Base-by-base conservation (phyloP, 345 rosid genomes). In the Cardamine occulta region DNA sequence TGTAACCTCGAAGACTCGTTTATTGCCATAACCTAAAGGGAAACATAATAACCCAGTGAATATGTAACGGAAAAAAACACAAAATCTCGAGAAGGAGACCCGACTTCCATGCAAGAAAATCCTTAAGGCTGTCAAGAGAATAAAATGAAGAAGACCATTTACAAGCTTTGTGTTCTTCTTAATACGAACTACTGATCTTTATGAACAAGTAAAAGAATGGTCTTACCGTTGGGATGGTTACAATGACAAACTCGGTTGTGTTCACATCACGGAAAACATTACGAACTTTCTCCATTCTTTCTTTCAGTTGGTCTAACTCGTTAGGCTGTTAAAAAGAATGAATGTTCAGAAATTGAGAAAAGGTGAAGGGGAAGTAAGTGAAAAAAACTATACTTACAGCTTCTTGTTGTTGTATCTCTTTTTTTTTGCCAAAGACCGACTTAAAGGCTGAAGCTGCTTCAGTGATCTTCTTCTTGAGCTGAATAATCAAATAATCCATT, bases 181-280 rank as follows among this genome's bases (percentile, higher is more conserved):
- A 21, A 47, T 9, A 8, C 34, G 4, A 29, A 28, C 4, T n/a
- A 32, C 23, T 6, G 39, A 32, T 65, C 40, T 13, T 40, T 26
- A 35, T 40, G 58, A 72, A 53, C 40, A 51, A 72, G 64, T 13
- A 15, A 63, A 37, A 59, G 34, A 39, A 80, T 68, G 35, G 76
- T 49, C 56, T 82, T 89, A 91, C 97, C 81, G 91, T 84, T 61
- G 97, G 97, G 83, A 88, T 88, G 48, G 93, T 86, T 53, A 91
- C 96, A 70, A 89, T 88, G 81, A 89, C 74, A 83, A 91, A 91
- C 78, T 89, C 93, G 5, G 89, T 89, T 72, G 82, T 55, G 61
- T 83, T 71, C 23, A 80, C 69, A 74, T 86, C 86, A 23, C 76
- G 88, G 73, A 91, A 89, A 69, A 91, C 86, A 78, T 88, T 89